Conservation (phyloP, 257 asterid species). For the Catharanthus roseus region DNA sequence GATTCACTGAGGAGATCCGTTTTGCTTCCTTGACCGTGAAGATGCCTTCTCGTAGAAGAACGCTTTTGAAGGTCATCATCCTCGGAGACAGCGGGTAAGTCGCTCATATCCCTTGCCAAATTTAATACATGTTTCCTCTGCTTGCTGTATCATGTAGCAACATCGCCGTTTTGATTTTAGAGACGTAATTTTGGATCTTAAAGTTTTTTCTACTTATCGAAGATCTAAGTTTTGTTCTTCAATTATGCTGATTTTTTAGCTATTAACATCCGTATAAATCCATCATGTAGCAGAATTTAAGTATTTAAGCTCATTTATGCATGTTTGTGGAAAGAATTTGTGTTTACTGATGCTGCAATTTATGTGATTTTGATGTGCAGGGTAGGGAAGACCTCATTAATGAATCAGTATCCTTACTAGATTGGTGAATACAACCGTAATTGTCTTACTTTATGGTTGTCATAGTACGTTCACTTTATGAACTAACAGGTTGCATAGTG, state of each 20-base stretch:
- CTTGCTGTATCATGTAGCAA: background rate
- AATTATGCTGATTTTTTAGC: background rate
- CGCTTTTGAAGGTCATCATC: constrained; percentile 97
- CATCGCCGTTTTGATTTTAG: background rate
- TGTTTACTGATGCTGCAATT: background rate
- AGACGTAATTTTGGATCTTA: background rate
- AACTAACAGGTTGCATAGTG: background rate
- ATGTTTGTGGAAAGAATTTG: background rate
- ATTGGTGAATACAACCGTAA: background rate
- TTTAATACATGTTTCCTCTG: background rate
- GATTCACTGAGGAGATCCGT: constrained; percentile 24
- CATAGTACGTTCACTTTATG: background rate
- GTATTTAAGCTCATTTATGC: background rate
- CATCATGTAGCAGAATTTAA: background rate
- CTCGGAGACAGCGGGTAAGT: constrained; percentile 98
- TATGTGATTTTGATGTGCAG: constrained; percentile 44
- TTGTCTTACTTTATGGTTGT: background rate
- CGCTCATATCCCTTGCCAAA: background rate
- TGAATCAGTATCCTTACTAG: constrained; percentile 88
- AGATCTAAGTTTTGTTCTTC: background rate
- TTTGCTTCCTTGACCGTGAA: constrained; percentile 6
- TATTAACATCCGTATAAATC: background rate
- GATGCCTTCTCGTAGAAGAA: constrained; percentile 95
- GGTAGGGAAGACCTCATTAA: constrained; percentile 97
- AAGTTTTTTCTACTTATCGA: background rate